Evolutionary conservation across 2,329 filamentous ascomycete species (phyloP), one percentile per base, ranked within the genome.

Genomic region (Mycosphaerella sp.): DNA sequence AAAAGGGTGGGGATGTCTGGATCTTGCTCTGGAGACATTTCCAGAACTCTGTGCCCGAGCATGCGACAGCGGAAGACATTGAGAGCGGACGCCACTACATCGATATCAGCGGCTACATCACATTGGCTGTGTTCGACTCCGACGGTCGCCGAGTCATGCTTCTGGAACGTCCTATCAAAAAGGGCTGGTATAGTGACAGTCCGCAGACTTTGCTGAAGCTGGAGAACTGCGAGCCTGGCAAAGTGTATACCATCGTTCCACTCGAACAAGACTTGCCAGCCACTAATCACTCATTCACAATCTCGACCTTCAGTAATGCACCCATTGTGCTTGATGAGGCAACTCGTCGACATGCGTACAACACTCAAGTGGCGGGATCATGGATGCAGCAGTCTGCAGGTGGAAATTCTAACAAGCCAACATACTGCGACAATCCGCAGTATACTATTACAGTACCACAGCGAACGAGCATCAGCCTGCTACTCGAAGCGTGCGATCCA

Each of bases 171-270:
- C 79, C 83, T 18, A 68, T 87, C 0, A 82, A 87, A 61, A 82
- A 85, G 32, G 86, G 86, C 0, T 87, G 88, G n/a, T 95, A 88
- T 56, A 89, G 97, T 30, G 91, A 96, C 69, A 94, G 90, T 2
- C 89, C 89, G 1, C 94, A 97, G 67, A 95, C 87, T 0, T 79
- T 98, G 6, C 81, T 94, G 40, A 84, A 86, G 52, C 78, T 95
- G 54, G 79, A 87, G 25, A 79, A 86, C 32, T 76, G 77, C 52
- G 69, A 75, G n/a, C 66, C 75, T 1, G 67, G 71, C 13, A 70
- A 71, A 9, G 71, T 70, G 0, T 81, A 81, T 60, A 84, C 80
- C 0, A 73, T 87, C 4, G 87, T 90, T 6, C 75, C 89, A 25
- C 85, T 89, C 13, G 86, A 94, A 61, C 84, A 94, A 62, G 84